phyloP scores from a whole-genome alignment of 2,329 filamentous ascomycete genomes.

The Colletotrichum acutatum region DNA sequence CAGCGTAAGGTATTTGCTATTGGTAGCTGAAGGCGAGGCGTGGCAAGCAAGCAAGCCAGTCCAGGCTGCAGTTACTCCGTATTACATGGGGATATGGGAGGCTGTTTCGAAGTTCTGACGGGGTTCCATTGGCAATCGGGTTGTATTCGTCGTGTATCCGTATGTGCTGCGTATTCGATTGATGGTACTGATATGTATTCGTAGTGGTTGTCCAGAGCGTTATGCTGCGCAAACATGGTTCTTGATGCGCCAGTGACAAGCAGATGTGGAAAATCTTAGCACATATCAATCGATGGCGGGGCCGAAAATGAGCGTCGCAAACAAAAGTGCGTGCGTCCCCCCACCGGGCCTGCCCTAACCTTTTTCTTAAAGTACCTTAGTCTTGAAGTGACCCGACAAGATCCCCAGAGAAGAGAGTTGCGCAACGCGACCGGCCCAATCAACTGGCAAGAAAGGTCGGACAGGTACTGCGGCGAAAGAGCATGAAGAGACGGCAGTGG shows the following conservation, averaged over 20 bases:
- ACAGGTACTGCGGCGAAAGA: not conserved
- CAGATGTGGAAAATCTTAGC: not conserved
- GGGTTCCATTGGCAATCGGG: not conserved
- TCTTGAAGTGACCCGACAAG: not conserved
- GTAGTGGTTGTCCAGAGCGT: not conserved
- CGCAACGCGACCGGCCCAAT: not conserved
- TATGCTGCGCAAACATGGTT: constrained; percentile 6
- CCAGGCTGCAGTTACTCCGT: not conserved
- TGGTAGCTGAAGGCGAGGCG: not conserved
- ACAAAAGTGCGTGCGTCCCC: constrained; percentile 4
- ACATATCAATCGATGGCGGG: not conserved
- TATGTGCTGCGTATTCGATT: no score
- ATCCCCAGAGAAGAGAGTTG: not conserved
- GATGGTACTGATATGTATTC: not conserved
- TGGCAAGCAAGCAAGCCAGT: not conserved
- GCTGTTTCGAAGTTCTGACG: not conserved
- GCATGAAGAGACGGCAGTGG: not conserved
- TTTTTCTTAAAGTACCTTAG: no score
- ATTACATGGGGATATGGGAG: not conserved
- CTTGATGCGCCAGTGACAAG: not conserved
- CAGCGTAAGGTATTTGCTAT: not conserved
- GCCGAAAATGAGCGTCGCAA: not conserved
- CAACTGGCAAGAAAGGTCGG: not conserved
- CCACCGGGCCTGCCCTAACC: not conserved
- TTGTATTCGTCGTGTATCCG: not conserved